Percentiles rank a stretch among this genome's conserved stretches.
Conservation (phyloP, 192 early-diverging fungal genomes). For the Borealophlyctis nickersoniae region DNA sequence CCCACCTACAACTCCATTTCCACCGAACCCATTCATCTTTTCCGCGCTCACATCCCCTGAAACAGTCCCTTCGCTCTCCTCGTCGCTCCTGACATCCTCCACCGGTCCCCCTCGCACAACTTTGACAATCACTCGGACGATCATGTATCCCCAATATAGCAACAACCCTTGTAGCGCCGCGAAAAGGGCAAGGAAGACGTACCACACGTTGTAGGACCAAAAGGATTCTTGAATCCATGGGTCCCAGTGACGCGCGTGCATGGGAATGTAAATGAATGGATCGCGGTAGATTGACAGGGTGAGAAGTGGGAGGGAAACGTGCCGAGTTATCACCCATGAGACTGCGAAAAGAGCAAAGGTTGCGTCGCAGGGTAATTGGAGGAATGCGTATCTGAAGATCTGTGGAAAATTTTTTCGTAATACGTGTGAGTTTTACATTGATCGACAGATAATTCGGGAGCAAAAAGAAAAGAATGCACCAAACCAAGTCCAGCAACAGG, state of each 20-base stretch:
- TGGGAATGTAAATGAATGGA: constrained; percentile 50
- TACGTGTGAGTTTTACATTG: too few species aligned
- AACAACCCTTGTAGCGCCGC: constrained; percentile 64
- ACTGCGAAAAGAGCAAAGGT: constrained; percentile 73
- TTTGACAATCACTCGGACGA: constrained; percentile 60
- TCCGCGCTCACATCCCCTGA: too few species aligned
- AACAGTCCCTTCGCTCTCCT: too few species aligned
- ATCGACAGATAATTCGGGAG: neutral
- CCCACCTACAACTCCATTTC: too few species aligned
- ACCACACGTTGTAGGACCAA: constrained; percentile 23
- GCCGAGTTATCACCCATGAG: constrained; percentile 75
- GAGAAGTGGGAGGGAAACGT: constrained; percentile 31
- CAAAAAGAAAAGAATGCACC: neutral
- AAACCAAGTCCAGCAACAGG: too few species aligned
- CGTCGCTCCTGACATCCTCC: constrained; percentile 61
- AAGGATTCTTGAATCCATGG: constrained; percentile 17
- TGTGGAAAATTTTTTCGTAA: neutral
- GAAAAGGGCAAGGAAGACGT: constrained; percentile 50
- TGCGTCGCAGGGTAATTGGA: constrained; percentile 59
- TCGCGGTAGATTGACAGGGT: constrained; percentile 12
- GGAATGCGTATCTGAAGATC: constrained; percentile 65
- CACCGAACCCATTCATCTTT: too few species aligned
- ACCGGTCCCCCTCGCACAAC: constrained; percentile 63
- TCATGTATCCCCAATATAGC: constrained; percentile 75
- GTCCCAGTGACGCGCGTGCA: constrained; percentile 13